Evolutionary conservation across 805 yeast species (phyloP), one percentile per base, ranked within the genome.

Genomic region (Kockiozyma suomiensis): DNA sequence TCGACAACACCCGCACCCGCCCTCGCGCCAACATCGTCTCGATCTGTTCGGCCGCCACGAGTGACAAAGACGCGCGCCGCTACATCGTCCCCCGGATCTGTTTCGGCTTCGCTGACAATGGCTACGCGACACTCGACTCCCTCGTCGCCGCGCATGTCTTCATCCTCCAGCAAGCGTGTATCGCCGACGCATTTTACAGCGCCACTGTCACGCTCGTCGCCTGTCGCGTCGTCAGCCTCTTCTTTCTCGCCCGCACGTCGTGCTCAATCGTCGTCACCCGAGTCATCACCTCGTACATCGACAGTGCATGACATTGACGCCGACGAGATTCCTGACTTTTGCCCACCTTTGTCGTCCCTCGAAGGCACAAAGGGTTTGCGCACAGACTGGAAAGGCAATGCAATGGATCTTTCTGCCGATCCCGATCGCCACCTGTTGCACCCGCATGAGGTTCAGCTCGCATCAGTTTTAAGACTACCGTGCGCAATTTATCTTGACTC

Each of bases 321-420:
- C 50, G 66, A 68, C 26, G 73, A 74, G 40, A 35, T 68, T 25
- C 71, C 69, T 2, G 70, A 68, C 42, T 68, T 56, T 26, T 59
- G 70, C 30, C 70, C 71, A 4, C 68, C 70, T 1, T 8, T 55
- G 26, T 50, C 66, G 19, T 57, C 68, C 2, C 68, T 68, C 30
- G 64, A 64, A 21, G 50, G 51, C 42, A 35, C 67, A 4, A 68
- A 83, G 69, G 76, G 81, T 58, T 85, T 87, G 75, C 85, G 87
- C 71, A 88, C 96, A 37, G 98, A 93, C 73, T 93, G 99, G 99
- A 93, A 92, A 76, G 99, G 98, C 10, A 96, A 91, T 69, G 96
- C 97, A 38, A 91, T 93, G 97, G 96, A 89, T 73, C 80, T 93
- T 58, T 79, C 86, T 17, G 69, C 74, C 33, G 98, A 94, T 74